Evolutionary conservation across 164 flowering plant species (phyloP).

Genomic region (Taxillus chinensis): DNA sequence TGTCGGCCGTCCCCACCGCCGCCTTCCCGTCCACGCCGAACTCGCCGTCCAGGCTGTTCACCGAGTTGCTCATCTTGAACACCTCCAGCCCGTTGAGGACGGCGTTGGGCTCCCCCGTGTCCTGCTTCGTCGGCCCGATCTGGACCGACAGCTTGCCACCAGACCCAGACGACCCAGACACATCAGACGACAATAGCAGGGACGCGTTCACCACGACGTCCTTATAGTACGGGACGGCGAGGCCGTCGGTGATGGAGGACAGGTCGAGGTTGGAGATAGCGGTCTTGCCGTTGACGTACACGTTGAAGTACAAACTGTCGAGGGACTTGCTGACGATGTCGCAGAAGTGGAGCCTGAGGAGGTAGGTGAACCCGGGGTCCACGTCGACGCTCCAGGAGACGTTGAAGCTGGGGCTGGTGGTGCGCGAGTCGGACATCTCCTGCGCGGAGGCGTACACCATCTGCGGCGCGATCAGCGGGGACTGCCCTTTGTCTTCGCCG

Average conservation of each 20-base stretch:
- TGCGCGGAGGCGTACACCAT: constrained; percentile 49
- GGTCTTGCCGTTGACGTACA: constrained; percentile 47
- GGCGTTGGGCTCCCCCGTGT: constrained; percentile 42
- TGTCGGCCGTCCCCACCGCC: not conserved
- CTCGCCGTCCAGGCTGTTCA: constrained; percentile 65
- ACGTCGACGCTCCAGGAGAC: constrained; percentile 50
- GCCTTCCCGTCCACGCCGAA: constrained; percentile 46
- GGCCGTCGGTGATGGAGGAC: constrained; percentile 23
- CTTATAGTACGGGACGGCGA: constrained; percentile 51
- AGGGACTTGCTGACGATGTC: constrained; percentile 67
- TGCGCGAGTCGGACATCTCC: constrained; percentile 41
- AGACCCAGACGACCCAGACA: no score
- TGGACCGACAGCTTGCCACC: constrained; percentile 30
- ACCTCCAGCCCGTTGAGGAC: constrained; percentile 67
- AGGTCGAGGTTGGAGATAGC: constrained; percentile 54
- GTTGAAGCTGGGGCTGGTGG: constrained; percentile 44
- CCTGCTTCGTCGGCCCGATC: constrained; percentile 45
- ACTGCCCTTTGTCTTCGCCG: constrained; percentile 21
- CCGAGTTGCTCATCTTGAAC: constrained; percentile 60
- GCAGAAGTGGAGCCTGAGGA: constrained; percentile 67
- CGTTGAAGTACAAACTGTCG: constrained; percentile 67
- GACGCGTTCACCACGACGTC: constrained; percentile 54
- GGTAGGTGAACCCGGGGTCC: constrained; percentile 30
- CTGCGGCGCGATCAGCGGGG: constrained; percentile 57
- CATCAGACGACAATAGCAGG: constrained; percentile 7